A percentile compares a stretch with the other conserved stretches of the same genome.
Evolutionary conservation across 768 basidiomycete genomes (phyloP).

Genomic region (Termitomyces sp.): DNA sequence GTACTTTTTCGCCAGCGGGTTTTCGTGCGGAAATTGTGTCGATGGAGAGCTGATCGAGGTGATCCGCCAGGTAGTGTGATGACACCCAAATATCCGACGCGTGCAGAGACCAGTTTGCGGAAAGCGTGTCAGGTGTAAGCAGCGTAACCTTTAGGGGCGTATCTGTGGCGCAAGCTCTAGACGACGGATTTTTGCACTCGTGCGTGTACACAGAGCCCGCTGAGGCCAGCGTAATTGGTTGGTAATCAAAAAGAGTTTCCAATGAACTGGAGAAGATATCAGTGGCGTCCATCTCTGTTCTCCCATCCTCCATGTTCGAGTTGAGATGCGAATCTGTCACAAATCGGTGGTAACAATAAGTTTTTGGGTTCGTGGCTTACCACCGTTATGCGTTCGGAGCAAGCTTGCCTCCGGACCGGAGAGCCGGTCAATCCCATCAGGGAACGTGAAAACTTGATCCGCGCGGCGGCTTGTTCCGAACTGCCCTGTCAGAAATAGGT

Average conservation of each 20-base stretch:
- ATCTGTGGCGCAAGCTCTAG: slow-evolving; percentile 11
- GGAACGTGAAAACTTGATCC: too few species aligned
- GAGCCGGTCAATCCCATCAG: too few species aligned
- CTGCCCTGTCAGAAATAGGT: slow-evolving; percentile 1
- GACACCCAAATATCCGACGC: slow-evolving; percentile 77
- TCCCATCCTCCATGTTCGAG: slow-evolving; percentile 9
- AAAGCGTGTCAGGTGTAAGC: slow-evolving; percentile 58
- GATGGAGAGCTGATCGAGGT: slow-evolving; percentile 34
- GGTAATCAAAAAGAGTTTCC: slow-evolving; percentile 55
- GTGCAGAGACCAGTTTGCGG: slow-evolving; percentile 72
- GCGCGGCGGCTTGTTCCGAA: too few species aligned
- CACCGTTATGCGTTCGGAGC: neutral
- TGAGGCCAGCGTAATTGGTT: slow-evolving; percentile 57
- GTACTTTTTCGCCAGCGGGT: slow-evolving; percentile 10
- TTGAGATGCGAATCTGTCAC: neutral
- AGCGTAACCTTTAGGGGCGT: slow-evolving; percentile 34
- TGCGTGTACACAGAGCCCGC: slow-evolving; percentile 53
- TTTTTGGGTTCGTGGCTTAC: neutral
- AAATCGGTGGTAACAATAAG: neutral
- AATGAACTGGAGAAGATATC: slow-evolving; percentile 69
- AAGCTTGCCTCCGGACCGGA: too few species aligned
- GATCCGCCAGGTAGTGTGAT: slow-evolving; percentile 63
- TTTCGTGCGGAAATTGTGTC: neutral
- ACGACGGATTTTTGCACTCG: slow-evolving; percentile 16
- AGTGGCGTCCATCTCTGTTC: slow-evolving; percentile 39